These are phyloP conservation scores for Pseudonectria buxi DNA, from an alignment of 2,329 filamentous ascomycete species.

Conservation along the genomic window DNA sequence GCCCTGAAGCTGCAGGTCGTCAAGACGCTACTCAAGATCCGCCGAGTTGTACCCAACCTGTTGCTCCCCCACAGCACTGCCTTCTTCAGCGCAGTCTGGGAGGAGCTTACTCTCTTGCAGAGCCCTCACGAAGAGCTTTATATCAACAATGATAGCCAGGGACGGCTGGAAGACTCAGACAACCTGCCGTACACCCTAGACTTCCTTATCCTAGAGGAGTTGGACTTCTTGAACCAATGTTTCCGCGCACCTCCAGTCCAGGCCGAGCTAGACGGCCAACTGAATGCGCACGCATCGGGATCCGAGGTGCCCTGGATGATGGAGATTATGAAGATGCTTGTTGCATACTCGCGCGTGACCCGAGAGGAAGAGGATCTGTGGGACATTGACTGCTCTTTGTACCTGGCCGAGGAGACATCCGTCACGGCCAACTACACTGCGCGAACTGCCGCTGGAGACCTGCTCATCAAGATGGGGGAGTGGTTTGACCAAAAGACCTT, in stretches of 20 bases:
- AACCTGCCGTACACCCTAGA: constrained; percentile 91
- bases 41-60: constrained; percentile 72
- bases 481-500: constrained; percentile 74
- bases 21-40: constrained; percentile 86
- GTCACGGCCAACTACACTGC: constrained; percentile 95
- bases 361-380: constrained; percentile 90
- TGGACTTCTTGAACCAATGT: constrained; percentile 91
- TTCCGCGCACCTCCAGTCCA: constrained; percentile 83
- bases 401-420: constrained; percentile 88
- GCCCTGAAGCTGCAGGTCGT: constrained; percentile 90
- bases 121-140: constrained; percentile 74
- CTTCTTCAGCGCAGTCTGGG: constrained; percentile 84
- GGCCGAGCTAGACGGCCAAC: constrained; percentile 76
- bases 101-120: constrained; percentile 71
- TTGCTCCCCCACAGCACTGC: constrained; percentile 74
- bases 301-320: constrained; percentile 72
- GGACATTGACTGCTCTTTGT: constrained; percentile 95
- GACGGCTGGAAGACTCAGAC: constrained; percentile 82
- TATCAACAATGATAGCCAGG: constrained; percentile 77
- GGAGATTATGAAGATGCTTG: constrained; percentile 78
- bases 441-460: constrained; percentile 82
- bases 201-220: constrained; percentile 85
- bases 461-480: constrained; percentile 87
- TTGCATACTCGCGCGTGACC: constrained; percentile 82
- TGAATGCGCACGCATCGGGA: constrained; percentile 53